phyloP scores from a whole-genome alignment of 129 eudicot genomes.

The Artemisia tridentata region DNA sequence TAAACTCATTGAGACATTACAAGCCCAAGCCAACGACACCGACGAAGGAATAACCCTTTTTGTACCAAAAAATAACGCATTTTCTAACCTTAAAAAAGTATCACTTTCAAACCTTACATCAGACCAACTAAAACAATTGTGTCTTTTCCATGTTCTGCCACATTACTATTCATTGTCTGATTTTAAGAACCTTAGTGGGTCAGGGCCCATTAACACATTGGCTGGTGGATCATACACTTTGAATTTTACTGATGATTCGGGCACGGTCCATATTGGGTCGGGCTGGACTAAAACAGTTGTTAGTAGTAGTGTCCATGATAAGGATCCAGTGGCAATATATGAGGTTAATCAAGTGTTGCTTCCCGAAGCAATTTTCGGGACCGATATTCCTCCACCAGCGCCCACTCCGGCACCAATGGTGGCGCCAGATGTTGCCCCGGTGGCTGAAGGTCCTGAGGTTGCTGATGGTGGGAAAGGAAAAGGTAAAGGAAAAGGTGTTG shows the following conservation, averaged over 20 bases:
- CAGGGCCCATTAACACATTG: slow-evolving; percentile 52
- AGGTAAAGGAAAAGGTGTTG: slow-evolving; percentile 13
- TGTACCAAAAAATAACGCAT: slow-evolving; percentile 66
- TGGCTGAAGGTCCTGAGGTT: slow-evolving; percentile 51
- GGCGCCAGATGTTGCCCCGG: slow-evolving; percentile 42
- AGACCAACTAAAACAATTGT: slow-evolving; percentile 62
- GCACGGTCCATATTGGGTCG: slow-evolving; percentile 49
- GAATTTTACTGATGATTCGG: slow-evolving; percentile 60
- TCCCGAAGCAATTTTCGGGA: slow-evolving; percentile 80
- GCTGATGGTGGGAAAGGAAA: slow-evolving; percentile 31
- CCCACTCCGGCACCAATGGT: slow-evolving; percentile 71
- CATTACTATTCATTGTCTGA: slow-evolving; percentile 76
- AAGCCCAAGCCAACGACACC: slow-evolving; percentile 73
- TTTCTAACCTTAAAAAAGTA: slow-evolving; percentile 51
- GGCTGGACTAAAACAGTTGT: slow-evolving; percentile 75
- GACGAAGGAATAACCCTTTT: slow-evolving; percentile 78
- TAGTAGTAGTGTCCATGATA: slow-evolving; percentile 64
- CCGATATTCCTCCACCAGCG: slow-evolving; percentile 57
- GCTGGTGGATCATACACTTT: slow-evolving; percentile 61
- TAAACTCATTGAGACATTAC: slow-evolving; percentile 64
- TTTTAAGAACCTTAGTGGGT: slow-evolving; percentile 62
- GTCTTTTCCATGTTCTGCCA: slow-evolving; percentile 74
- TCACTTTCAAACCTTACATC: slow-evolving; percentile 65
- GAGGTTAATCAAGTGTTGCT: slow-evolving; percentile 71
- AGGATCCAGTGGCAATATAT: slow-evolving; percentile 69